These are phyloP conservation scores for Saccharum hybrid DNA, from an alignment of 202 grass and related monocot genomes.

Conservation along the genomic window DNA sequence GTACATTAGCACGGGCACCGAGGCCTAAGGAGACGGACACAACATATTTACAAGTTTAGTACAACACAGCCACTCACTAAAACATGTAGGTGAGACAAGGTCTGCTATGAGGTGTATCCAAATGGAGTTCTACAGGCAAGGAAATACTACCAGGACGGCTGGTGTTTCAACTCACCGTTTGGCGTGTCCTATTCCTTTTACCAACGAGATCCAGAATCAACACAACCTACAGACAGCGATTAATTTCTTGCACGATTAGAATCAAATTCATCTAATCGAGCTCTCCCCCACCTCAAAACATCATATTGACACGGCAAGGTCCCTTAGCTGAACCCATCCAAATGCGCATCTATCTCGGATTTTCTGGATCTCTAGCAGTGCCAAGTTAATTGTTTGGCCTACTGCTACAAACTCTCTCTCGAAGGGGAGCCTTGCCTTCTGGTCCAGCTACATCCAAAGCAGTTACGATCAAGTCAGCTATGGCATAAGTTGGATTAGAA, in stretches of 20 bases:
- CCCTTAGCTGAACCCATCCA: too few relatives aligned
- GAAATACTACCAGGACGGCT: background rate
- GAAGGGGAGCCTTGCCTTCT: too few relatives aligned
- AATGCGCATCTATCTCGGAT: too few relatives aligned
- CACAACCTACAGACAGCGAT: background rate
- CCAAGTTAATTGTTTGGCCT: too few relatives aligned
- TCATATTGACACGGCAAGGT: too few relatives aligned
- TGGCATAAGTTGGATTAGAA: too few relatives aligned
- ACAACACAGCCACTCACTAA: background rate
- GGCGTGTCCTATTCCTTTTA: slow-evolving; percentile 1
- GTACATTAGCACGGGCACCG: background rate
- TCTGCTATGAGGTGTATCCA: background rate
- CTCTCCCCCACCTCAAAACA: too few relatives aligned
- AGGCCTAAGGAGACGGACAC: background rate
- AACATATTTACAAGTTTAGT: slow-evolving; percentile 41
- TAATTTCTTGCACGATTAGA: background rate
- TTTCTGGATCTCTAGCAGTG: too few relatives aligned
- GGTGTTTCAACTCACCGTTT: background rate
- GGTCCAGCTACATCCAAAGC: too few relatives aligned
- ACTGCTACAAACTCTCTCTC: too few relatives aligned
- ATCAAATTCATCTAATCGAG: slow-evolving; percentile 51
- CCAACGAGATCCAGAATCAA: slow-evolving; percentile 22
- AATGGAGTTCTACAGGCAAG: slow-evolving; percentile 14
- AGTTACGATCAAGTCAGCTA: too few relatives aligned
- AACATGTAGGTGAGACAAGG: slow-evolving; percentile 13